Base-by-base conservation (phyloP, 1,139 yeast genomes). In the Candida sp. region DNA sequence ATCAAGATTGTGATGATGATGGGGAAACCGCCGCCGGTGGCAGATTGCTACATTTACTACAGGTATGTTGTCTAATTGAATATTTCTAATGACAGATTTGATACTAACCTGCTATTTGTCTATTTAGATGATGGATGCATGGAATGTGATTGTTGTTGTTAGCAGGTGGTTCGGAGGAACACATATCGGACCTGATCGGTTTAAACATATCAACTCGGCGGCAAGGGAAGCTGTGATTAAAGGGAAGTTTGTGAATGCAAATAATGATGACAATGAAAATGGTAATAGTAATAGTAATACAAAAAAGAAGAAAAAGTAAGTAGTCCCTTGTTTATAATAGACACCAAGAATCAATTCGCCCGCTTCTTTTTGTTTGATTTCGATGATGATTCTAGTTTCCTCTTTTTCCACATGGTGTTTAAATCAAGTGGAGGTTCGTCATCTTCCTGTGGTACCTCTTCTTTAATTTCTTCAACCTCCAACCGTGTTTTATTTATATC, bases 1-100 rank as follows among this genome's bases (percentile, higher is more conserved):
- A 77, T 52, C 94, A 90, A 60, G 98, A 94, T 62, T 91, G 90
- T 62, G 98, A 94, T 62, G 99, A 96, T 65, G 99, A 94, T 65
- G 99, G 99, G 3, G 99, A 94, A 64, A 81, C 96, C 0, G 99
- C 98, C 0, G 97, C 99, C 0, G 99, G 99, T 4, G 85, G 96
- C 5, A 73, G 98, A 53, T 73, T 93, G 74, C 69, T 92, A 51
- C 98, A 92, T 73, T 70, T 93, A 49, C 70, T 93, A 55, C 84
- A 90, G 46, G 83, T 85, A 63, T 55, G 83, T 11, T 5, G n/a
- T 6, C 5, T 6, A 32, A 11, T 11, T 6, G 9, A 7, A 32
- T 32, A 32, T 32, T 28, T 26, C 17, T 17, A 30, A 12, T 31
- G 7, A 17, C 17, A 17, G 17, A 17, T 17, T 17, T 17, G 39